Percentiles rank a stretch among this genome's conserved stretches.
Evolutionary conservation across 768 basidiomycete species (phyloP).

Genomic region (Tubosaeta sp.): DNA sequence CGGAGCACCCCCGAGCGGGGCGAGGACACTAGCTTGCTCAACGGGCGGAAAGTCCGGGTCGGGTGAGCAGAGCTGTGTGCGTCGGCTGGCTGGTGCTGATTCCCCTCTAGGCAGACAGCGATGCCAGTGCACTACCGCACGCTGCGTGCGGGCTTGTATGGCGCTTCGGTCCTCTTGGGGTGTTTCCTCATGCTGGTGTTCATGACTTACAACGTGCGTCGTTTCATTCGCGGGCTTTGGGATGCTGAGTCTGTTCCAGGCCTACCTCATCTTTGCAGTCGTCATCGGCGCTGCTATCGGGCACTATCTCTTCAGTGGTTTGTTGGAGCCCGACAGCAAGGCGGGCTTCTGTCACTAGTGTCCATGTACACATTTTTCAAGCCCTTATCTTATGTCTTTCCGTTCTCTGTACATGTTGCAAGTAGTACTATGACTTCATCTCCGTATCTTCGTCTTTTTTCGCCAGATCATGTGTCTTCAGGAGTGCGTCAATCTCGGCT

Average conservation of each 20-base stretch:
- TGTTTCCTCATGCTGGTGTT: slow-evolving; percentile 94
- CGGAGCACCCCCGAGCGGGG: slow-evolving; percentile 37
- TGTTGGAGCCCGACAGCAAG: slow-evolving; percentile 63
- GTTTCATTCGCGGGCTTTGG: not conserved
- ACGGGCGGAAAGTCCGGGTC: slow-evolving; percentile 38
- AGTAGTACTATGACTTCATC: slow-evolving; percentile 51
- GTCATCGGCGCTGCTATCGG: slow-evolving; percentile 80
- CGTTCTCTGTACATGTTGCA: not conserved
- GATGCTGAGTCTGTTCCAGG: slow-evolving; percentile 39
- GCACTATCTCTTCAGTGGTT: slow-evolving; percentile 70
- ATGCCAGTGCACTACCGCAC: slow-evolving; percentile 36
- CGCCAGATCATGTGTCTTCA: slow-evolving; percentile 73
- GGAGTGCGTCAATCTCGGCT: slow-evolving; percentile 79
- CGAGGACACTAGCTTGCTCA: slow-evolving; percentile 56
- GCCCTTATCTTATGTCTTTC: not conserved
- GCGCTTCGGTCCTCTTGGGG: slow-evolving; percentile 69
- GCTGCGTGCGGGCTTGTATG: slow-evolving; percentile 69
- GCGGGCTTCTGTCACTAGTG: slow-evolving; percentile 77
- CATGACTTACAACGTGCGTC: slow-evolving; percentile 92
- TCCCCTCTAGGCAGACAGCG: slow-evolving; percentile 28
- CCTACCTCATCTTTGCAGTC: slow-evolving; percentile 80
- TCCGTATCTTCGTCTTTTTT: slow-evolving; percentile 85
- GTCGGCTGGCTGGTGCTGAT: slow-evolving; percentile 29
- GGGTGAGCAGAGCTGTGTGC: slow-evolving; percentile 38
- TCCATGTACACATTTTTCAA: not conserved